Evolutionary conservation across 179 eudicot species (phyloP), one percentile per base, ranked within the genome.

Genomic region (Spergularia azorica): DNA sequence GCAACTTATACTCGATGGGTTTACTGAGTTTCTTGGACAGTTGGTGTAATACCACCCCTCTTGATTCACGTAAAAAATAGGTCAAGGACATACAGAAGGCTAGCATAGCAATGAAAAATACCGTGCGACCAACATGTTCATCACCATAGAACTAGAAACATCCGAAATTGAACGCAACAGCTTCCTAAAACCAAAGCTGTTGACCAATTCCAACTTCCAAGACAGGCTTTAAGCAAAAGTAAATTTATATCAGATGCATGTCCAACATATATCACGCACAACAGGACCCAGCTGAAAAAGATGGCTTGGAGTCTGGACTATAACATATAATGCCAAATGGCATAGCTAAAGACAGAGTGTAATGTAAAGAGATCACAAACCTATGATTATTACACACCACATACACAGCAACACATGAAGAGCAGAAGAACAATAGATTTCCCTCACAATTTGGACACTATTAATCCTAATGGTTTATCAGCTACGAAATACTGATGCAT

Each of bases 11-110:
- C 13, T 91, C 94, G 60, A 89, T 62, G 78, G 77, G 88, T 78
- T 91, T 97, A 38, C 92, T 88, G 15, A 81, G 78, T 80, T 88
- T 89, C 86, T 91, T 94, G 9, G 99, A 90, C n/a, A 96, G 93
- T 81, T 90, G 97, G 84, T 91, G 98, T 76, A 96, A 85, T 84
- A 90, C 68, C 77, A 94, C 82, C 9, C 98, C 90, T 84, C 92
- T 89, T 39, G 98, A 83, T 81, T 94, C 92, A 54, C 90, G 99
- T 95, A 81, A 60, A 20, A 76, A 64, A 26, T 20, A 73, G 83
- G 93, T 95, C 84, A 95, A 95, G 97, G 81, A 83, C 82, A 78
- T 73, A 67, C 88, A 83, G 14, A 54, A 65, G 46, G 63, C 69
- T 61, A 71, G 38, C 10, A 38, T 13, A 32, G 56, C 12, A 17